Percentiles rank a stretch among this genome's conserved stretches.
Evolutionary conservation across 2,329 filamentous ascomycete species (phyloP).

Genomic region (Neurospora crassa): DNA sequence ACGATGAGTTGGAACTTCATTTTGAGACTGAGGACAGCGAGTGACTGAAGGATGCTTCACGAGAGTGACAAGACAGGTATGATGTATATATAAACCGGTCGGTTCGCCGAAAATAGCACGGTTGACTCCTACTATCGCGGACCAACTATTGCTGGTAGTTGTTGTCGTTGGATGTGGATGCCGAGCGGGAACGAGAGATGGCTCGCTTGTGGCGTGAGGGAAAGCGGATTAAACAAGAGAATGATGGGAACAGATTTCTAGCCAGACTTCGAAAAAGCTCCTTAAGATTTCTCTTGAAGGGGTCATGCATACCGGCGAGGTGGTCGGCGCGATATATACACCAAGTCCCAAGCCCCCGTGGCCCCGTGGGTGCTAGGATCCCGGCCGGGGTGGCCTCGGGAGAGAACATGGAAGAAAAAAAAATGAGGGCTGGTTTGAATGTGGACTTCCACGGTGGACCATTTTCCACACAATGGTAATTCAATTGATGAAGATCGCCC

Average conservation of each 20-base stretch:
- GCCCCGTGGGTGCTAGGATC: neutral
- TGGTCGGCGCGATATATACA: neutral
- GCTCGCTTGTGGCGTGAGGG: neutral
- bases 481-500: neutral
- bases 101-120: neutral
- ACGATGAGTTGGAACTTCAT: conserved; percentile 19
- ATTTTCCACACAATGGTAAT: neutral
- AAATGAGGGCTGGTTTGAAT: neutral
- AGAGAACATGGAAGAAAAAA: neutral
- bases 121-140: neutral
- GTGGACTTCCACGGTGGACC: neutral
- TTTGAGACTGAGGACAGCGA: neutral
- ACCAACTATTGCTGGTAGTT: neutral
- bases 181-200: neutral
- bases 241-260: neutral
- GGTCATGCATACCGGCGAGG: neutral
- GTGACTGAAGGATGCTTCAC: neutral
- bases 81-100: neutral
- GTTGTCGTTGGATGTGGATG: neutral
- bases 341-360: neutral
- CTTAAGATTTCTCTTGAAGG: neutral
- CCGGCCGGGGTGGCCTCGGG: neutral
- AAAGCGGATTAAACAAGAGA: neutral
- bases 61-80: neutral
- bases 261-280: neutral